Base-by-base conservation (phyloP, 2,329 filamentous ascomycete genomes). In the Paracamarosporium sp. region DNA sequence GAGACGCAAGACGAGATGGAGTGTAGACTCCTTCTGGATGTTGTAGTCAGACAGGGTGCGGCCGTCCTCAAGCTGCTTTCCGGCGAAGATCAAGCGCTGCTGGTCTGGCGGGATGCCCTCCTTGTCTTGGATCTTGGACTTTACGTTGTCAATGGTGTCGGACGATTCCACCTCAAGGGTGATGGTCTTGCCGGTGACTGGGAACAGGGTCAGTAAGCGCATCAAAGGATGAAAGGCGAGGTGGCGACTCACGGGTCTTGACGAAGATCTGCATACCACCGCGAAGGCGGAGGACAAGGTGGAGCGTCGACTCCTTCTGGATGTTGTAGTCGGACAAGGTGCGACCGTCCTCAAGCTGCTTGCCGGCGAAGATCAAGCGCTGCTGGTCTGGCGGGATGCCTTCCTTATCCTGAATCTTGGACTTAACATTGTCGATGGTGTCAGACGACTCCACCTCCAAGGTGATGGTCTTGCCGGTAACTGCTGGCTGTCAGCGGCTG, bases 401-500 rank as follows among this genome's bases (percentile, higher is more conserved):
- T 80, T 97, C 93, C 87, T 97, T 97, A 76, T 97, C 93, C 80
- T 97, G 93, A 44, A 97, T 97, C 87, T 97, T 97, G 61, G 86
- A 88, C 89, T 97, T 97, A 47, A 97, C 93, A 65, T 97, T 97
- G 84, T 96, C 93, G 81, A 96, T 96, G 50, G 93, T 96, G 72
- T 96, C 93, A 1, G 88, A 91, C 24, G 84, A 86, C 79, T 88
- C 86, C 17, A 88, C 86, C 81, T 88, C 86, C 36, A 88, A 79
- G 63, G 86, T 88, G 79, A 88, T 88, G 71, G 86, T 88, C 82
- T 88, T 88, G 70, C 86, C 86, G 62, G 86, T 89, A 53, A 88
- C 84, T 86, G 73, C 51, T 50, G 46, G 27, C 40, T 64, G 74
- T 78, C 69, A 80, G 80, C 72, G 54, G 40, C 27, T 28, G 24